Evolutionary conservation across 2,329 filamentous ascomycete genomes (phyloP), one percentile per base, ranked within the genome.

Genomic region (Ascochyta clinopodiicola): DNA sequence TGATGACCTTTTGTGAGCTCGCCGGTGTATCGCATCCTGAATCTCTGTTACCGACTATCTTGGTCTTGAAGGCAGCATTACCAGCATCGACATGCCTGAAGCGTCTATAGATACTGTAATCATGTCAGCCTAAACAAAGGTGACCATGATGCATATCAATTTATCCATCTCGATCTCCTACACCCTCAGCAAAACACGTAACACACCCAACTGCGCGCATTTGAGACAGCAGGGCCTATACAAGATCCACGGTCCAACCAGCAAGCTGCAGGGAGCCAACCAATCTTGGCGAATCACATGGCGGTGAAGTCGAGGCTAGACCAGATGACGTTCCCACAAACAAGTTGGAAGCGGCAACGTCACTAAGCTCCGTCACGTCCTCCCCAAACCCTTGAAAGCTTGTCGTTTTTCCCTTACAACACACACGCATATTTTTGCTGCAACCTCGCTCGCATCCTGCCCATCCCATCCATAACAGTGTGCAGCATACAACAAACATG

Each of bases 311-410:
- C 32, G 19, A 31, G 54, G 34, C 44, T 49, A 45, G 44, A 29
- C 39, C 21, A 40, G 42, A 61, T 61, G 59, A 61, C 60, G 60
- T 56, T 55, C 38, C 29, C 12, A 34, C 52, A 56, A 56, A 56
- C 52, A 50, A 43, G 46, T 34, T 17, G 36, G 25, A 43, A 43
- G 37, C 50, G 17, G 52, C 52, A 56, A 24, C 52, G 52, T 51
- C 46, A 46, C 51, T 34, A 44, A 34, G n/a, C 39, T 34, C 42
- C 19, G 42, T 44, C 42, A 44, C 42, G 44, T 29, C 38, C 39
- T 35, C 51, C 19, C 31, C 44, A 24, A 46, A 50, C 22, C 52
- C 46, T 37, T 24, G 37, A 51, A 51, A 37, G 52, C 46, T 45
- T 46, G 32, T 36, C 40, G 27, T 32, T 17, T 24, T 19, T 24